A percentile compares a stretch with the other conserved stretches of the same genome.
These are phyloP conservation scores for Wickerhamomyces canadensis DNA, from an alignment of 805 yeast genomes.

Conservation along the genomic window DNA sequence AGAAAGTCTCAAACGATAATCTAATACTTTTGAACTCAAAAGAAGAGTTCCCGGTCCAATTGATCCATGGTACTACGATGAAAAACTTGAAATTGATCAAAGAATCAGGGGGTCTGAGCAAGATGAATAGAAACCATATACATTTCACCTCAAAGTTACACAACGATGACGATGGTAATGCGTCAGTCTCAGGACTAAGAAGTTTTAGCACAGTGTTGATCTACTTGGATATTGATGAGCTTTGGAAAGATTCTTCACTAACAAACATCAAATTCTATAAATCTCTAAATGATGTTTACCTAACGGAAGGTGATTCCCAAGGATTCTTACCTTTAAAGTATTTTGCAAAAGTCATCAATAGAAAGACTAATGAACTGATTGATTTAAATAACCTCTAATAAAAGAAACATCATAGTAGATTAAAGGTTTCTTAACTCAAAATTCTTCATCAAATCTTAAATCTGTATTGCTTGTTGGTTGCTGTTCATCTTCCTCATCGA, in stretches of 20 bases:
- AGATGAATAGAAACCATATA: slow-evolving; percentile 77
- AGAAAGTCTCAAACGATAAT: slow-evolving; percentile 35
- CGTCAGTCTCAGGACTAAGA: slow-evolving; percentile 73
- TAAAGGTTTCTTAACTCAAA: too few relatives aligned
- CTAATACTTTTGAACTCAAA: slow-evolving; percentile 30
- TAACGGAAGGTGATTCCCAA: slow-evolving; percentile 53
- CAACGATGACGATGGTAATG: slow-evolving; percentile 26
- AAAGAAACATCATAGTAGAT: too few relatives aligned
- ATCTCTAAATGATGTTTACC: slow-evolving; percentile 71
- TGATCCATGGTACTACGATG: slow-evolving; percentile 78
- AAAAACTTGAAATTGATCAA: slow-evolving; percentile 43
- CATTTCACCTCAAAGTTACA: slow-evolving; percentile 68
- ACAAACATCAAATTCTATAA: slow-evolving; percentile 51
- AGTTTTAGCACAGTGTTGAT: slow-evolving; percentile 48
- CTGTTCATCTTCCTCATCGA: not conserved
- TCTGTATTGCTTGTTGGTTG: not conserved
- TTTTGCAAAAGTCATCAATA: slow-evolving; percentile 36
- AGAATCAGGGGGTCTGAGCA: slow-evolving; percentile 50
- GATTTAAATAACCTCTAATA: too few relatives aligned
- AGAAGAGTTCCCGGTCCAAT: slow-evolving; percentile 40
- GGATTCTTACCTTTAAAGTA: slow-evolving; percentile 45
- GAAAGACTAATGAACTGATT: too few relatives aligned
- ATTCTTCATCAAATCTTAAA: slow-evolving; percentile 4
- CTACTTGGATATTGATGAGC: slow-evolving; percentile 49
- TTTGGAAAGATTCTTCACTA: slow-evolving; percentile 35